Base-by-base conservation (phyloP, 1,139 yeast genomes). In the Diutina pseudorugosa region DNA sequence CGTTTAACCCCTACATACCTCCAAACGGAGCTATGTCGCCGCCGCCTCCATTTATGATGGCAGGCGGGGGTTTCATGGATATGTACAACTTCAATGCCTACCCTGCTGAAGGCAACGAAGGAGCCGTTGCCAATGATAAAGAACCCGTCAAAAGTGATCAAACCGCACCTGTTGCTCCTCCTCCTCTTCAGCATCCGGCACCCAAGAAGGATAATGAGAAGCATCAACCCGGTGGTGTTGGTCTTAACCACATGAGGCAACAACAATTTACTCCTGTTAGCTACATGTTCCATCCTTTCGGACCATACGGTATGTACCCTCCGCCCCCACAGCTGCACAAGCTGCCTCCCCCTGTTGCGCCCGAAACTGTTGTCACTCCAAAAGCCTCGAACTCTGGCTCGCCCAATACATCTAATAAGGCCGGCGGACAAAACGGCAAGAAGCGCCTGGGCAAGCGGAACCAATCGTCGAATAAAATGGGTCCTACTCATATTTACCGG, bases 401-500 rank as follows among this genome's bases (percentile, higher is more conserved):
- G 4, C 20, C 20, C 12, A 25, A 25, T 9, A n/a, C 33, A 2
- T 5, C 42, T n/a, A 43, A 21, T 19, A 25, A 25, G 18, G 25
- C 23, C 11, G 23, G 23, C 4, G 19, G 30, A 21, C 25, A 27
- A 14, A 14, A 36, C 14, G 36, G 44, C 3, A 23, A 20, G 36
- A 36, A 36, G 44, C 30, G 44, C 8, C 25, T 14, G n/a, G 49
- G 49, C 7, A 43, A 43, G 47, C 33, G 47, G 19, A 43, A 43
- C 19, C 47, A 43, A 23, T 21, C 47, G 4, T 18, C 45, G 3
- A 43, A 43, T n/a, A 45, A 45, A n/a, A 27, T 14, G 14, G 49
- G 49, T 4, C 49, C 49, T 3, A 27, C 68, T 54, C 77, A 77
- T 60, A 82, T 83, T 53, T 80, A 82, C 57, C 73, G 95, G 57